These are phyloP conservation scores for Pseudotulostoma volvatum DNA, from an alignment of 495 filamentous ascomycete genomes.

Conservation along the genomic window DNA sequence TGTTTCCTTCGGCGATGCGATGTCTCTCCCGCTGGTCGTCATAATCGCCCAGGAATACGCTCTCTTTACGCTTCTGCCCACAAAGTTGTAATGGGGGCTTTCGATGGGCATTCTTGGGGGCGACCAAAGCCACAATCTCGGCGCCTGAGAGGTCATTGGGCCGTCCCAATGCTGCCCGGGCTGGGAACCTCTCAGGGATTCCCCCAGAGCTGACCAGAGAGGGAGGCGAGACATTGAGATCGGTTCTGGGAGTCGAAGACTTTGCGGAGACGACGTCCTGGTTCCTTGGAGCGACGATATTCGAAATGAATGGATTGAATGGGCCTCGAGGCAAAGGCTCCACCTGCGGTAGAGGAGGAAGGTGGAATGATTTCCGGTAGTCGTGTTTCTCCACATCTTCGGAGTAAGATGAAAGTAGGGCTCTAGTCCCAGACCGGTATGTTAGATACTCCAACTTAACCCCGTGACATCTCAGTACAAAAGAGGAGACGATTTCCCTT, in stretches of 20 bases:
- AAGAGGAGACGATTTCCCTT: conserved; percentile 8
- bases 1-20: conserved; percentile 30
- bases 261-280: conserved; percentile 27
- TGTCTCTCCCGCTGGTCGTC: conserved; percentile 33
- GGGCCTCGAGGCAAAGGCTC: conserved; percentile 27
- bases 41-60: conserved; percentile 17
- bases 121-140: conserved; percentile 24
- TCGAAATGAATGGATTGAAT: conserved; percentile 21
- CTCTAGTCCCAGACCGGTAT: background rate
- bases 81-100: conserved; percentile 30
- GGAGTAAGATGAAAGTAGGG: background rate
- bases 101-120: conserved; percentile 26
- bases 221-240: conserved; percentile 23
- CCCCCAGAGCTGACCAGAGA: conserved; percentile 30
- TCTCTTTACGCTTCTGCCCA: conserved; percentile 31
- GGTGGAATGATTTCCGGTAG: conserved; percentile 12
- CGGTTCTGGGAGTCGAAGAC: conserved; percentile 18
- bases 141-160: conserved; percentile 18
- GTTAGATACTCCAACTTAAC: background rate
- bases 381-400: conserved; percentile 1
- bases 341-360: conserved; percentile 28
- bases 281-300: conserved; percentile 15
- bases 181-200: conserved; percentile 21
- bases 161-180: conserved; percentile 23
- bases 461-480: background rate